Base-by-base conservation (phyloP, 1,139 yeast genomes). In the Yamadazyma kanchanaburiensis region DNA sequence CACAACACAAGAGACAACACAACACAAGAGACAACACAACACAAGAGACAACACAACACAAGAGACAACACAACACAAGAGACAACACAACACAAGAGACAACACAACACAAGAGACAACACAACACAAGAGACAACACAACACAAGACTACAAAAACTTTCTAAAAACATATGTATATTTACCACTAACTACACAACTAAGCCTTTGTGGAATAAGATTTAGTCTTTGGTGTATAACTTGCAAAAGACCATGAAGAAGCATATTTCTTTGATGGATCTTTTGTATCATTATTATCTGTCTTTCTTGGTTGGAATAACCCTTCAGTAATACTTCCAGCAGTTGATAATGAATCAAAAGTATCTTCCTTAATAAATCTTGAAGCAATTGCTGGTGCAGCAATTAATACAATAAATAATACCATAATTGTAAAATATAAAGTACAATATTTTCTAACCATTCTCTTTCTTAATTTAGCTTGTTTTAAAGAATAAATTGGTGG, bases 401-500 rank as follows among this genome's bases (percentile, higher is more conserved):
- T 80, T 55, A 89, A 63, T 30, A 76, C 80, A 45, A 81, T 77
- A 53, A 88, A 87, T 44, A 86, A 52, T 25, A 78, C 53, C 52
- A 94, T 66, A 42, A 94, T 66, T 32, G 67, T 53, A 49, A 87
- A 80, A 74, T 81, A 94, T 56, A 94, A 71, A 15, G 86, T 64
- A 45, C 95, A 82, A 70, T 91, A 94, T 68, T 88, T 88, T 66
- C 87, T 82, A 27, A 94, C 96, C 96, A 94, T 91, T 70, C 98
- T 82, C 84, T 86, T 89, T 72, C 99, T 85, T 60, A 94, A 80
- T 68, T 89, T 83, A 45, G 94, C 94, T 69, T 94, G 98, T 68
- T 94, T 91, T 70, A 91, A 74, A 12, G 97, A 88, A 68, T 87
- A 94, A 57, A 94, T 91, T 49, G 98, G 99, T 44, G 97, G 98